A percentile compares a stretch with the other conserved stretches of the same genome.
Evolutionary conservation across 768 basidiomycete species (phyloP).

Genomic region (Kwoniella pini): DNA sequence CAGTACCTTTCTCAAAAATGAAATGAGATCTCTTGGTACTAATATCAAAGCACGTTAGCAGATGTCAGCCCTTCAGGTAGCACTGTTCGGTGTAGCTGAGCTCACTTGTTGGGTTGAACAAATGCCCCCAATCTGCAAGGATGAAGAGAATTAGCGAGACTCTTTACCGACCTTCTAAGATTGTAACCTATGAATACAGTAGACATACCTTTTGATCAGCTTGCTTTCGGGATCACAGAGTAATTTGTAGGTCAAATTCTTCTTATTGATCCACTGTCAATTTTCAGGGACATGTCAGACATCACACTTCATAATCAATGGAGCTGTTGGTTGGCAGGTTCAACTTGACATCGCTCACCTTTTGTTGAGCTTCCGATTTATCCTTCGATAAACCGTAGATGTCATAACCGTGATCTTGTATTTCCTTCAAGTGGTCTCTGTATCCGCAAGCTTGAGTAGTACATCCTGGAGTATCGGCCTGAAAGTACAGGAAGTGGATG

Average conservation of each 20-base stretch:
- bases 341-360: constrained; percentile 59
- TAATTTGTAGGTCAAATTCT: constrained; percentile 78
- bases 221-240: constrained; percentile 83
- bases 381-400: constrained; percentile 72
- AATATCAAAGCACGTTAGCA: background rate
- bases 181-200: background rate
- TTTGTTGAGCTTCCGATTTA: constrained; percentile 68
- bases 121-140: constrained; percentile 69
- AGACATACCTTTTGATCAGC: constrained; percentile 61
- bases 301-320: constrained; percentile 30
- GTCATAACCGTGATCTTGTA: constrained; percentile 66
- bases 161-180: background rate
- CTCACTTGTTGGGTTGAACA: constrained; percentile 63
- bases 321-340: background rate
- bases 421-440: constrained; percentile 78
- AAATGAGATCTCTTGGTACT: constrained; percentile 91
- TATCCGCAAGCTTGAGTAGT: constrained; percentile 91
- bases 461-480: constrained; percentile 63
- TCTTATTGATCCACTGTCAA: constrained; percentile 59
- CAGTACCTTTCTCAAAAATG: constrained; percentile 80
- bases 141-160: background rate
- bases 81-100: background rate
- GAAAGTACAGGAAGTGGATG: constrained; percentile 6
- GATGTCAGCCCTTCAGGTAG: too few species aligned
- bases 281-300: too few species aligned